Conservation (phyloP, 2,329 filamentous ascomycete species). For the Lecanicillium sp. region DNA sequence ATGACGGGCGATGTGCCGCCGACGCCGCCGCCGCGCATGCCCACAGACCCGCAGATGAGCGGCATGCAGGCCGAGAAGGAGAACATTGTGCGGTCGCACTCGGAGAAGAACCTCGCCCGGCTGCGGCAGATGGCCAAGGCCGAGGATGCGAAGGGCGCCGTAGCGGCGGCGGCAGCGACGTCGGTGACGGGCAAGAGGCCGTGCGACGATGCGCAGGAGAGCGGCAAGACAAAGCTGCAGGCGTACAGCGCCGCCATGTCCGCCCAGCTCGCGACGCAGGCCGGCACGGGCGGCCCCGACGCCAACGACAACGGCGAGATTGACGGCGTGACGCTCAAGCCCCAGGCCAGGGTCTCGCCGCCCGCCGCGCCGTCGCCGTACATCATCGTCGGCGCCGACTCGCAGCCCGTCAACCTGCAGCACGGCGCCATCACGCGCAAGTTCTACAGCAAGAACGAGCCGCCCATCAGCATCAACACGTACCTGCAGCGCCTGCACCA, state of each 20-base stretch:
- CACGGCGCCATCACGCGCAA: conserved; percentile 82
- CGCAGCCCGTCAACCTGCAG: conserved; percentile 68
- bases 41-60: conserved; percentile 60
- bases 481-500: conserved; percentile 83
- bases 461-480: conserved; percentile 74
- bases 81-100: conserved; percentile 52
- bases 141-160: conserved; percentile 18
- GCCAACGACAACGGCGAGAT: conserved; percentile 30
- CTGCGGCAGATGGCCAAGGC: conserved; percentile 37
- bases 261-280: conserved; percentile 22
- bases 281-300: conserved; percentile 8
- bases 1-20: conserved; percentile 74
- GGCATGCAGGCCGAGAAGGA: conserved; percentile 58
- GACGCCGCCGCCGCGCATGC: conserved; percentile 63
- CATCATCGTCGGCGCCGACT: conserved; percentile 60
- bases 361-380: conserved; percentile 39
- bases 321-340: conserved; percentile 49
- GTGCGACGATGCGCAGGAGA: conserved; percentile 5
- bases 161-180: not conserved
- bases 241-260: conserved; percentile 24
- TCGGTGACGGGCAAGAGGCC: conserved; percentile 12
- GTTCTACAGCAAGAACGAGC: conserved; percentile 85
- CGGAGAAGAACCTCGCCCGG: conserved; percentile 45
- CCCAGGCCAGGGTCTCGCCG: conserved; percentile 18
- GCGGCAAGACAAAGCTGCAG: conserved; percentile 19